A percentile compares a stretch with the other conserved stretches of the same genome.
Conservation (phyloP, 176 grass and related monocot genomes). For the Bromus sterilis region DNA sequence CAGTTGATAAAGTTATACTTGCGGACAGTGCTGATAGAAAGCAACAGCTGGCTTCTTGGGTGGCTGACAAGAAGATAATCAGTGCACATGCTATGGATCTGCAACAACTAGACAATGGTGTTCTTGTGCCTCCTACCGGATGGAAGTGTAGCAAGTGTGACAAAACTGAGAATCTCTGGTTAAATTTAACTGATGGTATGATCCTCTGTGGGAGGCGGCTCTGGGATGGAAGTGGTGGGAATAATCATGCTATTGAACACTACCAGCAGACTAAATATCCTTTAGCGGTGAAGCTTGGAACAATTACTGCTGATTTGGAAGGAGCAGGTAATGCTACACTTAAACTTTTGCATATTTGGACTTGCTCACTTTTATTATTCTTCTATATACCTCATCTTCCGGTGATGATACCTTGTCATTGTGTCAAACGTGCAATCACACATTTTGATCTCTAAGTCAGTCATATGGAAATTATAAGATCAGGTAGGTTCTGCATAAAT, state of each 20-base stretch:
- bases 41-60: constrained; percentile 87
- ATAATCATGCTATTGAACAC: constrained; percentile 92
- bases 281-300: constrained; percentile 91
- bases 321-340: constrained; percentile 81
- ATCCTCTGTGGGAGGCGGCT: constrained; percentile 77
- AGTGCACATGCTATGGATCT: constrained; percentile 74
- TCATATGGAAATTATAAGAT: background rate
- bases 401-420: background rate
- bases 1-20: constrained; percentile 80
- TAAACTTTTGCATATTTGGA: background rate
- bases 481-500: background rate
- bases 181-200: constrained; percentile 95
- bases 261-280: constrained; percentile 87
- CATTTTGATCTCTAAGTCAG: background rate
- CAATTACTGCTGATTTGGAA: constrained; percentile 84
- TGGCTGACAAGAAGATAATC: constrained; percentile 77
- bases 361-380: background rate
- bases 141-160: constrained; percentile 98
- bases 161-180: constrained; percentile 96
- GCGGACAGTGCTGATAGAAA: constrained; percentile 78
- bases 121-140: constrained; percentile 75
- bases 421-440: background rate
- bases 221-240: constrained; percentile 95
- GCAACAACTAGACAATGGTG: constrained; percentile 83
- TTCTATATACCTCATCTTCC: background rate